These are phyloP conservation scores for Pichia norvegensis DNA, from an alignment of 1,139 yeast species.

Conservation along the genomic window DNA sequence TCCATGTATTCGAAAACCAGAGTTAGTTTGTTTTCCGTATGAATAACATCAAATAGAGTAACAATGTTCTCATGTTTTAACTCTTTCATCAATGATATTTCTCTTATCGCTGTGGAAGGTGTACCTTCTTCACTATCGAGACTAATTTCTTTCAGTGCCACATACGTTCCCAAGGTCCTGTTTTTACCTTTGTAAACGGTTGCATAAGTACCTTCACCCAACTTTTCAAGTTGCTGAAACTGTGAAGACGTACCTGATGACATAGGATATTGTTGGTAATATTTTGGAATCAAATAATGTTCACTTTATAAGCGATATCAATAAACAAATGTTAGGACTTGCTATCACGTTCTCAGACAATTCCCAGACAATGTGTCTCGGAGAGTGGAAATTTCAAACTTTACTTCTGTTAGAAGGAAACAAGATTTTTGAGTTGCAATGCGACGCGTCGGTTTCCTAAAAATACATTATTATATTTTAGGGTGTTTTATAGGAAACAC, in stretches of 20 bases:
- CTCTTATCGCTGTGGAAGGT: slow-evolving; percentile 96
- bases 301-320: background rate
- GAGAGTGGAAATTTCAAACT: background rate
- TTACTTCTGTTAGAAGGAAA: background rate
- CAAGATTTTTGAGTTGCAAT: background rate
- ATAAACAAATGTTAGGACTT: too few relatives aligned
- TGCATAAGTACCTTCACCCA: slow-evolving; percentile 97
- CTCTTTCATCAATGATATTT: slow-evolving; percentile 93
- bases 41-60: slow-evolving; percentile 88
- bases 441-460: background rate
- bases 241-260: slow-evolving; percentile 28
- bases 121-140: slow-evolving; percentile 97
- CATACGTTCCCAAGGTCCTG: slow-evolving; percentile 83
- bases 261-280: background rate
- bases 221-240: slow-evolving; percentile 58
- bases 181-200: slow-evolving; percentile 95
- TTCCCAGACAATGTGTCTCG: background rate
- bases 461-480: too few relatives aligned
- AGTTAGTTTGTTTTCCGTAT: slow-evolving; percentile 90
- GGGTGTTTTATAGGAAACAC: background rate
- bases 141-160: slow-evolving; percentile 90
- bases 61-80: slow-evolving; percentile 91
- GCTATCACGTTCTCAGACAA: background rate
- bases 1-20: slow-evolving; percentile 93
- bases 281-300: background rate